phyloP scores from a whole-genome alignment of 495 filamentous ascomycete species.

The Xanthoparmelia taractica region DNA sequence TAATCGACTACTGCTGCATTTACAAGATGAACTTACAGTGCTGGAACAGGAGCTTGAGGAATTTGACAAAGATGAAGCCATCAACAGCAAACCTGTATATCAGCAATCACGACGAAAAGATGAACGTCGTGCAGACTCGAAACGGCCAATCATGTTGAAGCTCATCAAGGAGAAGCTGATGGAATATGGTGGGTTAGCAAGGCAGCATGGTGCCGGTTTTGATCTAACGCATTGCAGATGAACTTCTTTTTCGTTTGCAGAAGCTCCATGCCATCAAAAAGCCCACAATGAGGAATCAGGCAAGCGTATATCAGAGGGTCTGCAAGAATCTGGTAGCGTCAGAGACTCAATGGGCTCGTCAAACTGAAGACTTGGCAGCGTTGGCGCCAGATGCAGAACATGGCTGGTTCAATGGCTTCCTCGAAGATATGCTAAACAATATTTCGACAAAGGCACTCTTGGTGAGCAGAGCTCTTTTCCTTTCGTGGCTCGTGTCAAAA shows the following conservation, averaged over 20 bases:
- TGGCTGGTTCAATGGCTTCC: slow-evolving; percentile 14
- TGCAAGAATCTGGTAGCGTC: neutral
- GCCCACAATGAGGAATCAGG: slow-evolving; percentile 11
- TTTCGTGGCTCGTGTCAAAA: neutral
- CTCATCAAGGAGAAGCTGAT: slow-evolving; percentile 51
- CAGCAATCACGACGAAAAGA: slow-evolving; percentile 42
- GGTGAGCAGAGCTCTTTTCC: slow-evolving; percentile 2
- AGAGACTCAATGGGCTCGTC: slow-evolving; percentile 13
- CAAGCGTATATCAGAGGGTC: slow-evolving; percentile 6
- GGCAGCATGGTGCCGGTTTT: neutral
- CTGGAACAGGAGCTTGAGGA: slow-evolving; percentile 30
- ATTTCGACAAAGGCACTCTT: neutral
- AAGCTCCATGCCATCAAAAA: slow-evolving; percentile 16
- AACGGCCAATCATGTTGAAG: slow-evolving; percentile 41
- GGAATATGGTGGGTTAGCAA: slow-evolving; percentile 53
- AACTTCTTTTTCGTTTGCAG: neutral
- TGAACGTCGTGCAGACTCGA: slow-evolving; percentile 43
- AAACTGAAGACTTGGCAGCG: slow-evolving; percentile 16
- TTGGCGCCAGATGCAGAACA: slow-evolving; percentile 12
- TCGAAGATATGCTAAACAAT: slow-evolving; percentile 8
- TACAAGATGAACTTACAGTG: slow-evolving; percentile 31
- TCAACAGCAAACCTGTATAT: slow-evolving; percentile 32
- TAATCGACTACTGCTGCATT: slow-evolving; percentile 30
- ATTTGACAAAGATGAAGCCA: slow-evolving; percentile 20
- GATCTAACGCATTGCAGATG: slow-evolving; percentile 6